phyloP scores from a whole-genome alignment of 176 grass and related monocot genomes.

The Oryza meyeriana region DNA sequence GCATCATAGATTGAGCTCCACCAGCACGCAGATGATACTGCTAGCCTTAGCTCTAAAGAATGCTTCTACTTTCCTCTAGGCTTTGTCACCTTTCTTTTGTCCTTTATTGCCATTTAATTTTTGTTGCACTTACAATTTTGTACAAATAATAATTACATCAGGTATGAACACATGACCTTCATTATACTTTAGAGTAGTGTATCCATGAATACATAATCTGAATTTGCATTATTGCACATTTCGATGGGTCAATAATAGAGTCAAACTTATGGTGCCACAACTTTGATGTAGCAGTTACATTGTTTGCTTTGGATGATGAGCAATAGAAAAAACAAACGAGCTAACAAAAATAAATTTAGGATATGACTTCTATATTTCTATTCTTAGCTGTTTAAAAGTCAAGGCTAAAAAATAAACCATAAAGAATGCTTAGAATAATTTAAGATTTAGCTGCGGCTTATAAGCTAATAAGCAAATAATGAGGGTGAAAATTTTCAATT shows the following conservation, averaged over 20 bases:
- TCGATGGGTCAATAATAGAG: slow-evolving; percentile 8
- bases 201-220: neutral
- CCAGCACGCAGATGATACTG: slow-evolving; percentile 1
- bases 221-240: neutral
- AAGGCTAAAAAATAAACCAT: too few relatives aligned
- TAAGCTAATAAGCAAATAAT: too few relatives aligned
- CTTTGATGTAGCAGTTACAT: neutral
- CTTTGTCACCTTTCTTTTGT: slow-evolving; percentile 6
- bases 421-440: too few relatives aligned
- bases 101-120: neutral
- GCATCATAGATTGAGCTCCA: slow-evolving; percentile 21
- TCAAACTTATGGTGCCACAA: neutral
- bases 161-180: neutral
- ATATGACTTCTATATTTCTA: too few relatives aligned
- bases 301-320: too few relatives aligned
- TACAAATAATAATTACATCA: neutral
- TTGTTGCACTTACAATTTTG: neutral
- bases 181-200: neutral
- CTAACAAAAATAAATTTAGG: too few relatives aligned
- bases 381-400: too few relatives aligned
- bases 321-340: too few relatives aligned
- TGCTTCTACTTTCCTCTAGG: slow-evolving; percentile 30
- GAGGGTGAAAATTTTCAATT: neutral
- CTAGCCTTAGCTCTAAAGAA: slow-evolving; percentile 32
- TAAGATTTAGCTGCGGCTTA: too few relatives aligned